A percentile compares a stretch with the other conserved stretches of the same genome.
These are phyloP conservation scores for Dictyostelium intermedium DNA, from an alignment of 78 protist species.

Conservation along the genomic window DNA sequence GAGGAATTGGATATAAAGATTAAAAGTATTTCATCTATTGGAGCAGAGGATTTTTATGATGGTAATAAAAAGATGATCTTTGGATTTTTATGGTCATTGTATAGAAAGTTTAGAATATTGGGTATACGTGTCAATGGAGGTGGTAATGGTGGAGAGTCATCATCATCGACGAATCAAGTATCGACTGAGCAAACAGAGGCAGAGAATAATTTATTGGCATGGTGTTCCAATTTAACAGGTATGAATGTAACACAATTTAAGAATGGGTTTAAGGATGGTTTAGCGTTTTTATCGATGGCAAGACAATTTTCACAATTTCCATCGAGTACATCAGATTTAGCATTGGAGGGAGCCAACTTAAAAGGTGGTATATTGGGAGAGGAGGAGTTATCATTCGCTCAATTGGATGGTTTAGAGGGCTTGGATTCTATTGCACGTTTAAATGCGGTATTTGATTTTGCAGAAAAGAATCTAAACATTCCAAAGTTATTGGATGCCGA, in stretches of 20 bases:
- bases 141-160: background rate
- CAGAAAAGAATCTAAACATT: constrained; percentile 68
- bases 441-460: constrained; percentile 70
- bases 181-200: constrained; percentile 37
- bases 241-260: constrained; percentile 52
- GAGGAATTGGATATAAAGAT: constrained; percentile 41
- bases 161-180: background rate
- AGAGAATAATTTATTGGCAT: constrained; percentile 56
- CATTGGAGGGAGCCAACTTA: background rate
- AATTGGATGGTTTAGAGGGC: background rate
- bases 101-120: constrained; percentile 76
- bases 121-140: constrained; percentile 35
- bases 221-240: constrained; percentile 73
- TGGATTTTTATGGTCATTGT: constrained; percentile 82
- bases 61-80: constrained; percentile 77
- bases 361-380: background rate
- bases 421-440: constrained; percentile 37
- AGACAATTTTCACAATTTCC: background rate
- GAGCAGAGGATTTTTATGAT: constrained; percentile 82
- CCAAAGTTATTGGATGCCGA: constrained; percentile 80
- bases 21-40: constrained; percentile 41
- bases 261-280: constrained; percentile 70
- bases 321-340: background rate
- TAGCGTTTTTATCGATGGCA: constrained; percentile 68
- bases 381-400: background rate